These are phyloP conservation scores for Colletotrichum coccodes DNA, from an alignment of 2,329 filamentous ascomycete genomes.

Conservation along the genomic window DNA sequence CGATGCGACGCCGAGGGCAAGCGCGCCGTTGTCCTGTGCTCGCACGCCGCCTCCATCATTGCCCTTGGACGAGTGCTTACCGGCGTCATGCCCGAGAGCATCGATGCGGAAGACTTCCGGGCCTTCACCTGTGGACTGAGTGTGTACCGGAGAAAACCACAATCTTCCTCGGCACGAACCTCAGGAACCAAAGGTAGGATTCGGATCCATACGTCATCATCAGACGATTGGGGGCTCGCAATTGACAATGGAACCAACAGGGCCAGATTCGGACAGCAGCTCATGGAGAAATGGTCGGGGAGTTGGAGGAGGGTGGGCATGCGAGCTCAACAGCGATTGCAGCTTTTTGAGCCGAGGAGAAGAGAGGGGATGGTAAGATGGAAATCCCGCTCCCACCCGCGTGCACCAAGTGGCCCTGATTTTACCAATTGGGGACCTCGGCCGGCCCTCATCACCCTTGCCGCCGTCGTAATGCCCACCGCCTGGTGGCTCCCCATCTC, in stretches of 20 bases:
- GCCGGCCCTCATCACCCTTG: constrained; percentile 6
- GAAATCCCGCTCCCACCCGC: constrained; percentile 19
- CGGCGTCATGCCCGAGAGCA: constrained; percentile 77
- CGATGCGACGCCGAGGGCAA: constrained; percentile 77
- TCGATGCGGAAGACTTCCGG: constrained; percentile 81
- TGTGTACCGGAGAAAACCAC: constrained; percentile 59
- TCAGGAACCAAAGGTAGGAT: constrained; percentile 16
- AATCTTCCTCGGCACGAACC: constrained; percentile 12
- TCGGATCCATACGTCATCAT: constrained; percentile 28
- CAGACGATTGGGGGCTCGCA: not conserved
- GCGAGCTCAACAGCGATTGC: constrained; percentile 84
- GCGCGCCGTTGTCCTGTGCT: constrained; percentile 81
- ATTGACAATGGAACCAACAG: constrained; percentile 31
- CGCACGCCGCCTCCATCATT: constrained; percentile 91
- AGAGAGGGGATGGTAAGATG: constrained; percentile 85
- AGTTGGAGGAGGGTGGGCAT: constrained; percentile 82
- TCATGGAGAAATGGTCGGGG: constrained; percentile 69
- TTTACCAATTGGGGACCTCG: constrained; percentile 15
- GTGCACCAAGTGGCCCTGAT: not conserved
- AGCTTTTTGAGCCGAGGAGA: constrained; percentile 82
- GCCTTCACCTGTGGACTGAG: constrained; percentile 87
- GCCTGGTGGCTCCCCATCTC: not conserved
- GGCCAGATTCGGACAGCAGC: constrained; percentile 37
- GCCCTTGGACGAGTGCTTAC: constrained; percentile 86
- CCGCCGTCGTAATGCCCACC: not conserved